Percentiles rank a stretch among this genome's conserved stretches.
Conservation (phyloP, 768 basidiomycete genomes). For the Leccinum subgranulosum region DNA sequence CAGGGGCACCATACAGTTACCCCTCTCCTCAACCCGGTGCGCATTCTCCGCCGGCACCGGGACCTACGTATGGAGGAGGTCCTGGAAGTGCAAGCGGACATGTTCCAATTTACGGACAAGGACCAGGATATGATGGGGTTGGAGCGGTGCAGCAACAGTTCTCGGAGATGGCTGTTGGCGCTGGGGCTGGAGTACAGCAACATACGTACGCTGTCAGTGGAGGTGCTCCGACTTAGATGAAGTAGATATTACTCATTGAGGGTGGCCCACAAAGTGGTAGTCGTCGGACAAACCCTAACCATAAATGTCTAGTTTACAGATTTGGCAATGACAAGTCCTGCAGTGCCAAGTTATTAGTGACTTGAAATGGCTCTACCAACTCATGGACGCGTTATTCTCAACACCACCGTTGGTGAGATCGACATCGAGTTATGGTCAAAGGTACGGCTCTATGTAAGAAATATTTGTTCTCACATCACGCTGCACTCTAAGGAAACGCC, state of each 20-base stretch:
- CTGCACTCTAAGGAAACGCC: slow-evolving; percentile 70
- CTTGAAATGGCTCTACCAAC: slow-evolving; percentile 76
- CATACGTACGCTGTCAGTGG: slow-evolving; percentile 21
- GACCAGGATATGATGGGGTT: slow-evolving; percentile 22
- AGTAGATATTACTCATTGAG: not conserved
- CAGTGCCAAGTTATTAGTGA: not conserved
- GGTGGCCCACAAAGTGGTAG: not conserved
- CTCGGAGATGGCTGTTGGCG: slow-evolving; percentile 28
- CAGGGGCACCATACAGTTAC: slow-evolving; percentile 17
- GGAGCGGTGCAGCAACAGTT: slow-evolving; percentile 29
- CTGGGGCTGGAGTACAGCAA: slow-evolving; percentile 21
- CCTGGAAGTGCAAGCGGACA: slow-evolving; percentile 23
- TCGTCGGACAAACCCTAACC: slow-evolving; percentile 21
- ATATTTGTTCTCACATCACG: not conserved
- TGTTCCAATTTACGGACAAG: slow-evolving; percentile 14
- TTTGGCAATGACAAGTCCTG: not conserved
- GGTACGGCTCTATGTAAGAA: slow-evolving; percentile 37
- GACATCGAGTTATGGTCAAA: slow-evolving; percentile 94
- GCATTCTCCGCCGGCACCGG: slow-evolving; percentile 16
- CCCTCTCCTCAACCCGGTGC: slow-evolving; percentile 8
- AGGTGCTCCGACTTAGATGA: slow-evolving; percentile 15
- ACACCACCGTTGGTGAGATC: slow-evolving; percentile 85
- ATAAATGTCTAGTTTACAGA: not conserved
- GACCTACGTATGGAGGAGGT: slow-evolving; percentile 17
- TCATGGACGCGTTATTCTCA: slow-evolving; percentile 79